These are phyloP conservation scores for Eucalyptus curtisii DNA, from an alignment of 345 rosid genomes.

Conservation along the genomic window DNA sequence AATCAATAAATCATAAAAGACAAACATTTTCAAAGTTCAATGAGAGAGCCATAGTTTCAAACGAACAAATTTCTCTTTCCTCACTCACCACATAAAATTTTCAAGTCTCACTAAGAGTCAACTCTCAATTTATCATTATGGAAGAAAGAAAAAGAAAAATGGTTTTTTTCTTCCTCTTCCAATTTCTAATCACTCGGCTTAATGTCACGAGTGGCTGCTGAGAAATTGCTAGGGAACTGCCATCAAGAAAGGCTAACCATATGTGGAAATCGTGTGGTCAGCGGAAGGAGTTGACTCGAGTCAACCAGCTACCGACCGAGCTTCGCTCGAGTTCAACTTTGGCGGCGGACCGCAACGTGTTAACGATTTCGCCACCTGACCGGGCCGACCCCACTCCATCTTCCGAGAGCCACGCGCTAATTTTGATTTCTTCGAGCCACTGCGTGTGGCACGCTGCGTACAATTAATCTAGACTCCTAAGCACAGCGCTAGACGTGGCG, in stretches of 20 bases:
- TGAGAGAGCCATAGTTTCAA: not conserved
- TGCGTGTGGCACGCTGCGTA: accelerated
- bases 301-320: not conserved
- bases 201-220: not conserved
- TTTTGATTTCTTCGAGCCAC: not conserved
- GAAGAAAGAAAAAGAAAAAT: too few species aligned
- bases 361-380: not conserved
- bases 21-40: not conserved
- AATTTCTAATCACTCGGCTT: not conserved
- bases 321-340: not conserved
- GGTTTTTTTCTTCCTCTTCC: not conserved
- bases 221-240: not conserved
- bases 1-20: too few species aligned
- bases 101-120: not conserved
- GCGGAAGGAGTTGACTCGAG: not conserved
- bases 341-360: not conserved
- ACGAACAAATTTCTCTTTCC: too few species aligned
- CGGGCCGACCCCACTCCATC: not conserved
- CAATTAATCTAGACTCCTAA: not conserved
- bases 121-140: not conserved
- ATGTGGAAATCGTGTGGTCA: not conserved
- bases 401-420: not conserved
- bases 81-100: not conserved
- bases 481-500: not conserved
- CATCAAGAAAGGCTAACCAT: not conserved